These are phyloP conservation scores for Dysphania ambrosioides DNA, from an alignment of 148 eudicot species.

Conservation along the genomic window DNA sequence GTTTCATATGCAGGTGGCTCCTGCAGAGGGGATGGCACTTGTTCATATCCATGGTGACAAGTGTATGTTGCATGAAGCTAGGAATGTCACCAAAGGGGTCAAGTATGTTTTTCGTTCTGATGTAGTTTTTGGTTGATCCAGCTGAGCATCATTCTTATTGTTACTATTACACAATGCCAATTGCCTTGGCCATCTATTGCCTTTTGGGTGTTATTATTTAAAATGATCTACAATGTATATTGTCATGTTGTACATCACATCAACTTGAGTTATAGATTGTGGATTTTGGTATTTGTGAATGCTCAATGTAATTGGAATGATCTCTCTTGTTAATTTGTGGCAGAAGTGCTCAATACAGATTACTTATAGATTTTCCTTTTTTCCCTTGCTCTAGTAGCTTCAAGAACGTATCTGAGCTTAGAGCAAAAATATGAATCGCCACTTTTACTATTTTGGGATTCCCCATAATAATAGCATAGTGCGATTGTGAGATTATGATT, in stretches of 20 bases:
- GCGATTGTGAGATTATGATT: not conserved
- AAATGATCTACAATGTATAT: constrained; percentile 16
- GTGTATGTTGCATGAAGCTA: constrained; percentile 96
- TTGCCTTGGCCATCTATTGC: not conserved
- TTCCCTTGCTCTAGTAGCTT: too few relatives aligned
- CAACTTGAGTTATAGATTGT: not conserved
- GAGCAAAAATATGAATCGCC: not conserved
- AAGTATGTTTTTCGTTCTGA: constrained; percentile 92
- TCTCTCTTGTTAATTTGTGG: not conserved
- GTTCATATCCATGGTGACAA: constrained; percentile 85
- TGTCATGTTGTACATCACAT: constrained; percentile 18
- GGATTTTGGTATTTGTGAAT: not conserved
- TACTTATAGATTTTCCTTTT: not conserved
- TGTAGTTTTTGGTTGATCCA: constrained; percentile 65
- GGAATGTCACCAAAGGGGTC: constrained; percentile 73
- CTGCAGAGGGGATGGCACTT: constrained; percentile 89
- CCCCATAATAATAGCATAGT: not conserved
- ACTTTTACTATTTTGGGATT: too few relatives aligned
- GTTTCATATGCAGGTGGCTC: constrained; percentile 57
- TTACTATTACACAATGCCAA: not conserved
- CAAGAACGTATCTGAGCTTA: not conserved
- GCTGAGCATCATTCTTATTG: not conserved
- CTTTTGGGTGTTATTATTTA: not conserved
- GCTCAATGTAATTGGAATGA: not conserved
- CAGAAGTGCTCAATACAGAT: not conserved